A percentile compares a stretch with the other conserved stretches of the same genome.
These are phyloP conservation scores for Venturiaceae sp. DNA, from an alignment of 2,329 filamentous ascomycete genomes.

Conservation along the genomic window DNA sequence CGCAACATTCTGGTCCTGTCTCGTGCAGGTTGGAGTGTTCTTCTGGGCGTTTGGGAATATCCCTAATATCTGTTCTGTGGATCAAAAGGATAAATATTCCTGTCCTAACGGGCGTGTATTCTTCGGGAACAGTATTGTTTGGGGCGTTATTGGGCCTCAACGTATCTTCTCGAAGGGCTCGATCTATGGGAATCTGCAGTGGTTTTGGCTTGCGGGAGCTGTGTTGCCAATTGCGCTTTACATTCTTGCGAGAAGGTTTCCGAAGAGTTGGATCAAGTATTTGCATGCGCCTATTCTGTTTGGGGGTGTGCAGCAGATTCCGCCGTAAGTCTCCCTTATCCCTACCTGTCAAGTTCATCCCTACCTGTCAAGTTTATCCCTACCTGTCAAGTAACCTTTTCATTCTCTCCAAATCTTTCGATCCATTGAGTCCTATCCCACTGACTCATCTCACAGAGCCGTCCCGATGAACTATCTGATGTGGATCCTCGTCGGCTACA, in stretches of 20 bases:
- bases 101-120: constrained; percentile 51
- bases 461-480: constrained; percentile 20
- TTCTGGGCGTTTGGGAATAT: constrained; percentile 51
- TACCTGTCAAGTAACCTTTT: no score
- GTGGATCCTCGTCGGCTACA: constrained; percentile 18
- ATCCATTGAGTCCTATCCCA: no score
- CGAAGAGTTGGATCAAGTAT: constrained; percentile 52
- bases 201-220: constrained; percentile 62
- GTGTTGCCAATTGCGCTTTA: constrained; percentile 53
- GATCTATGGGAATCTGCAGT: constrained; percentile 55
- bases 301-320: constrained; percentile 50
- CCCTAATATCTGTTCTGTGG: constrained; percentile 50
- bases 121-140: constrained; percentile 57
- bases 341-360: no score
- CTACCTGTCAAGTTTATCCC: no score
- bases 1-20: constrained; percentile 55
- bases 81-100: constrained; percentile 48
- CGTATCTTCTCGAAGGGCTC: constrained; percentile 54
- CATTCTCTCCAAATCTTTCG: no score
- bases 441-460: constrained; percentile 38
- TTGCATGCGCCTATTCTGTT: constrained; percentile 61
- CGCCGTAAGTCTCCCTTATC: not conserved
- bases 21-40: constrained; percentile 56
- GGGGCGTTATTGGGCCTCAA: constrained; percentile 58
- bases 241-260: constrained; percentile 48